Evolutionary conservation across 164 flowering plant species (phyloP), one percentile per base, ranked within the genome.

Genomic region (Chimonanthus salicifolius): DNA sequence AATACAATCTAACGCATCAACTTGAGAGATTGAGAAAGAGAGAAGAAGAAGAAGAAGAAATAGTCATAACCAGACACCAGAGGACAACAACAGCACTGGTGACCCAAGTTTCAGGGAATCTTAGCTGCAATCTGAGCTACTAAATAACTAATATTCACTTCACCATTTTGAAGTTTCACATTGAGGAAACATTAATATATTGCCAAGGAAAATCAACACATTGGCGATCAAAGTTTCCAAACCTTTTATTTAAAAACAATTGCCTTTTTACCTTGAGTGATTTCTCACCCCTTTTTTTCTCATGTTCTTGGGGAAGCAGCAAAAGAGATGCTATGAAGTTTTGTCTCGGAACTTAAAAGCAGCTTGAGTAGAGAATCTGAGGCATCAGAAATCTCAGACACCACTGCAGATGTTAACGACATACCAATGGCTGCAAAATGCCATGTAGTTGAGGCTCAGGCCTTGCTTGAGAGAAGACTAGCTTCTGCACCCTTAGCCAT

Each of bases 311-410:
- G 43, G 11, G 46, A 11, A 64, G 75, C 90, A 87, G 90, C 82
- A 83, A 83, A 83, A 71, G 45, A 69, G 74, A 6, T 71, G 77
- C 68, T 87, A 84, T 76, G 49, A 82, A 75, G 33, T 1, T n/a
- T 51, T 84, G 74, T 81, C 84, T 6, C 71, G 67, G 69, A 78
- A 65, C 71, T 83, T 84, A 71, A 81, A 68, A 74, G 67, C 84
- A 72, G 74, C 78, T 33, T 81, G 76, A 79, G 74, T 44, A 58
- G 54, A 64, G 47, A 65, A 68, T 68, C 51, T 54, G 60, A 54
- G 10, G 60, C 16, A 54, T 13, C 60, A 11, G 60, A 54, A 11
- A 54, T 54, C 16, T 54, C 16, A 11, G 11, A 54, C 33, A n/a
- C 60, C 60, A 54, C 5, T 5, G 60, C 60, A 54, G 60, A 54